A percentile compares a stretch with the other conserved stretches of the same genome.
phyloP scores from a whole-genome alignment of 164 flowering plant genomes.

The Saururus chinensis region DNA sequence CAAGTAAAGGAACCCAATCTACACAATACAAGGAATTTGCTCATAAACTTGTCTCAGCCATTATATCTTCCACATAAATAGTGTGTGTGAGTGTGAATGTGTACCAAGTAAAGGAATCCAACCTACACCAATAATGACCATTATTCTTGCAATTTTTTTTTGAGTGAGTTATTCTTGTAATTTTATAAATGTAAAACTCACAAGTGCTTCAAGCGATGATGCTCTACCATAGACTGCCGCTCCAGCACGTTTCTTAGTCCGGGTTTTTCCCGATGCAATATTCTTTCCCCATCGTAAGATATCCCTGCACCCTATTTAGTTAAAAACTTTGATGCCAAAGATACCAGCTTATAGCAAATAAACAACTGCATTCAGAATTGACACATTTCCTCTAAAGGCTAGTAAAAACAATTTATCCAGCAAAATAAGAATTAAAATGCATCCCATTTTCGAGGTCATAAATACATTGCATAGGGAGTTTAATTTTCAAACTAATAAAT shows the following conservation, averaged over 20 bases:
- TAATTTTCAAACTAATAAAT: background rate
- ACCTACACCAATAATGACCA: background rate
- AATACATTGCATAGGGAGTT: background rate
- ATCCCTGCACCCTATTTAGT: constrained; percentile 29
- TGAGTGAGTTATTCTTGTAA: background rate
- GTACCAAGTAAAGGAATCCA: background rate
- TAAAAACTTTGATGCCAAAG: background rate
- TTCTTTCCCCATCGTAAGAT: constrained; percentile 90
- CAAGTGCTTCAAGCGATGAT: constrained; percentile 84
- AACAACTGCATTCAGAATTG: background rate
- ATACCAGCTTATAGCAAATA: background rate
- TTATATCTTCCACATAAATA: background rate
- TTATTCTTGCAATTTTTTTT: too few relatives aligned
- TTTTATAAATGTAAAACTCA: constrained; percentile 20
- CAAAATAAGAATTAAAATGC: background rate
- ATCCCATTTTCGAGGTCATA: background rate
- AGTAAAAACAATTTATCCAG: background rate
- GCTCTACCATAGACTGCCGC: constrained; percentile 83
- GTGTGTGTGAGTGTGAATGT: too few relatives aligned
- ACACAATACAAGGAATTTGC: background rate
- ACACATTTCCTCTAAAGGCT: background rate
- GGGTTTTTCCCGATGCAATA: constrained; percentile 54
- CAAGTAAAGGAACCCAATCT: constrained; percentile 83
- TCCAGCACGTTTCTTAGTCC: constrained; percentile 77
- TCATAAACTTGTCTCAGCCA: background rate